A percentile compares a stretch with the other conserved stretches of the same genome.
Evolutionary conservation across 768 basidiomycete genomes (phyloP).

Genomic region (Suillus tomentosus): DNA sequence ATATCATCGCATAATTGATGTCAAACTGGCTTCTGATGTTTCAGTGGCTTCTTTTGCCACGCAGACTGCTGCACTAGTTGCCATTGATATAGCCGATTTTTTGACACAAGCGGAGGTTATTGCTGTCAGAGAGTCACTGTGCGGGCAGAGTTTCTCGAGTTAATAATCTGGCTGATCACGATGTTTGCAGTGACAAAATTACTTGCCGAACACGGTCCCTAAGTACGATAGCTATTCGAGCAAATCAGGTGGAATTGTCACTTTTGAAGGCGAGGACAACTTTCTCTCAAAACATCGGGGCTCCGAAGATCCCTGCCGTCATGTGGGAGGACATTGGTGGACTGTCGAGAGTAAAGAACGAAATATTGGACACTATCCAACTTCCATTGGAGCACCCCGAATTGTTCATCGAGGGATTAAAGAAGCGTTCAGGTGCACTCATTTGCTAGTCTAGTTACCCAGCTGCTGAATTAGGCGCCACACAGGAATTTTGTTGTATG

Average conservation of each 20-base stretch:
- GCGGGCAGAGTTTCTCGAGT: background rate
- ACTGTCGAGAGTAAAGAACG: slow-evolving; percentile 79
- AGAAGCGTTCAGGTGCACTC: slow-evolving; percentile 85
- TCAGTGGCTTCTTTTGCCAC: slow-evolving; percentile 70
- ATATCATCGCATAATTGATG: slow-evolving; percentile 51
- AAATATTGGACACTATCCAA: slow-evolving; percentile 95
- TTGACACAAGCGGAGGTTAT: slow-evolving; percentile 57
- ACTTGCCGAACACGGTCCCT: background rate
- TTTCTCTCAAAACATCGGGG: slow-evolving; percentile 93
- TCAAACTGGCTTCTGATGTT: slow-evolving; percentile 70
- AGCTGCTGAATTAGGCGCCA: slow-evolving; percentile 9
- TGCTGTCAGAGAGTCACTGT: slow-evolving; percentile 35
- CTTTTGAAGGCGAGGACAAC: slow-evolving; percentile 70
- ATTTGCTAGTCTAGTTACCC: background rate
- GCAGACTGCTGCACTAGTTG: slow-evolving; percentile 90
- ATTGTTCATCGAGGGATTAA: slow-evolving; percentile 85
- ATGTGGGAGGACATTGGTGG: slow-evolving; percentile 99
- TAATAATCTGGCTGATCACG: background rate
- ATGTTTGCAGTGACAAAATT: background rate
- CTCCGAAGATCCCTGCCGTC: slow-evolving; percentile 93
- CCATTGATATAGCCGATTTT: slow-evolving; percentile 76
- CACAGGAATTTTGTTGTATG: slow-evolving; percentile 86
- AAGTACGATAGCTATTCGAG: slow-evolving; percentile 17
- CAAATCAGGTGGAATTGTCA: slow-evolving; percentile 71
- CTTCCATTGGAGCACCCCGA: slow-evolving; percentile 90